These are phyloP conservation scores for Escallonia rubra DNA, from an alignment of 129 eudicot genomes.

Conservation along the genomic window DNA sequence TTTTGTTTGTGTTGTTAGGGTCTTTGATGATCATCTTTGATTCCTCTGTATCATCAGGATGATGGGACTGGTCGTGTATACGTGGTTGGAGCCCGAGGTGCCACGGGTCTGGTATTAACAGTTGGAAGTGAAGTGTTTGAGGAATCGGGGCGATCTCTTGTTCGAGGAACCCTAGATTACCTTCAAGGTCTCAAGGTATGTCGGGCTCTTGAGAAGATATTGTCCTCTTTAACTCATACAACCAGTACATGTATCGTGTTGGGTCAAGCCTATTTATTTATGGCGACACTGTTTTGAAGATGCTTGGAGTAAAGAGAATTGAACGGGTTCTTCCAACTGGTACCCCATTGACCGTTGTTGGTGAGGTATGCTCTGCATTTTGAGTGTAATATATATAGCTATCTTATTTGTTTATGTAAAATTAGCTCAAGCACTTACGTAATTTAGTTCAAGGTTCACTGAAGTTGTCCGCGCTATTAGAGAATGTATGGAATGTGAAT, in stretches of 20 bases:
- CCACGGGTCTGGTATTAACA: constrained; percentile 84
- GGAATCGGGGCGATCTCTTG: constrained; percentile 85
- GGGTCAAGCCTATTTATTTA: constrained; percentile 12
- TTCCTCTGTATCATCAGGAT: constrained; percentile 41
- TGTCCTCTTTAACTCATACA: neutral
- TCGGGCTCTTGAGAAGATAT: neutral
- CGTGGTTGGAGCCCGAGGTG: constrained; percentile 97
- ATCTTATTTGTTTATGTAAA: constrained; percentile 6
- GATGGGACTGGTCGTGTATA: constrained; percentile 83
- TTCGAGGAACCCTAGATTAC: constrained; percentile 88
- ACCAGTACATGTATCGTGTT: constrained; percentile 5
- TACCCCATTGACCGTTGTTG: constrained; percentile 91
- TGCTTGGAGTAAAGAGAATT: constrained; percentile 97
- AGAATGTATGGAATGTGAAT: too few relatives aligned
- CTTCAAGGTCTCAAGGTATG: constrained; percentile 94
- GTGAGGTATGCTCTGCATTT: constrained; percentile 64
- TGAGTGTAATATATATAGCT: constrained; percentile 1
- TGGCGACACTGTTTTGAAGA: constrained; percentile 34
- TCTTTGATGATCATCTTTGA: neutral
- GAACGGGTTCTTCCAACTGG: constrained; percentile 97
- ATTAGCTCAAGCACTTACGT: too few relatives aligned
- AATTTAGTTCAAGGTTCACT: too few relatives aligned
- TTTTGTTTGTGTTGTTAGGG: neutral
- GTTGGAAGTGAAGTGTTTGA: constrained; percentile 95
- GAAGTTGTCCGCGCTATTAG: too few relatives aligned